Percentiles rank a stretch among this genome's conserved stretches.
These are phyloP conservation scores for Suhomyces atakaporum DNA, from an alignment of 1,139 yeast genomes.

Conservation along the genomic window DNA sequence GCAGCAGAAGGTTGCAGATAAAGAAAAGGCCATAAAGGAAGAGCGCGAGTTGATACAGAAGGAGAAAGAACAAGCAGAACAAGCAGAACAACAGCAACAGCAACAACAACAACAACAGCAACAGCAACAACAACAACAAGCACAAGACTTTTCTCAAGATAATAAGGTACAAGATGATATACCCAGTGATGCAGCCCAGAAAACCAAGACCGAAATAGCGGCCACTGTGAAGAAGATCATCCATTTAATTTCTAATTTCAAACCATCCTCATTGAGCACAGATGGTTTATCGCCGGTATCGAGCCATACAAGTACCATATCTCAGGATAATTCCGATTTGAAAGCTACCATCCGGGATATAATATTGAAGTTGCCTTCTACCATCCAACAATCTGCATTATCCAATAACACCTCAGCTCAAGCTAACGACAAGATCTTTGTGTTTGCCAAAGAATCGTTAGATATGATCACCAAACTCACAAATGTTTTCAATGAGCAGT, in stretches of 20 bases:
- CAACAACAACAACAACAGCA: constrained; percentile 14
- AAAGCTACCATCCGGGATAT: constrained; percentile 80
- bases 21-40: constrained; percentile 20
- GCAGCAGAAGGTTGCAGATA: constrained; percentile 44
- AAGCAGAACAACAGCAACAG: constrained; percentile 12
- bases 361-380: constrained; percentile 66
- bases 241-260: constrained; percentile 80
- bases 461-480: constrained; percentile 86
- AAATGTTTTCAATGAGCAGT: constrained; percentile 78
- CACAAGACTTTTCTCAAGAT: constrained; percentile 9
- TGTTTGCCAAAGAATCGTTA: constrained; percentile 84
- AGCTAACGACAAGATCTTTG: constrained; percentile 65
- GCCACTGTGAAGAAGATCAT: constrained; percentile 88
- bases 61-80: no score
- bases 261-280: constrained; percentile 61
- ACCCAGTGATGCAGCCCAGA: constrained; percentile 31
- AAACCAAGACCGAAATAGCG: constrained; percentile 79
- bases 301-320: constrained; percentile 8
- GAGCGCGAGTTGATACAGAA: constrained; percentile 20
- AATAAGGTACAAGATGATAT: constrained; percentile 10
- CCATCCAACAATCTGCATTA: constrained; percentile 34
- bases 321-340: constrained; percentile 22
- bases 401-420: constrained; percentile 28
- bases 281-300: constrained; percentile 14
- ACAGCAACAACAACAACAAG: constrained; percentile 13